Base-by-base conservation (phyloP, 2,329 filamentous ascomycete genomes). In the Exophiala alcalophila region DNA sequence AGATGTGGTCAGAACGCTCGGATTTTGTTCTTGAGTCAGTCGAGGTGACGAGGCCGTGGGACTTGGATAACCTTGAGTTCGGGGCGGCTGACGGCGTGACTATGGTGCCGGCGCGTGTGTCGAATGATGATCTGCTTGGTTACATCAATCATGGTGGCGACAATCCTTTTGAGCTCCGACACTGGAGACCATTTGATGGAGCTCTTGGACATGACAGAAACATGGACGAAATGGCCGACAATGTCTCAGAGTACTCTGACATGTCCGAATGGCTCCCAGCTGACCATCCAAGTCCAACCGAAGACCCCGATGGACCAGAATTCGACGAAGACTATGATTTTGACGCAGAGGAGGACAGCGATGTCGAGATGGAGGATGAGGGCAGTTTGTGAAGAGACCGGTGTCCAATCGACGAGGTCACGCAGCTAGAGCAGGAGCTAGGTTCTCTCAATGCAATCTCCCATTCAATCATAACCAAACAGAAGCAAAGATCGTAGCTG, bases 91-190 rank as follows among this genome's bases (percentile, higher is more conserved):
- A 35, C 11, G 39, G 36, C 10, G 18, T 15, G 8, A n/a, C n/a
- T 6, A 26, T 18, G 3, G 38, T 47, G 7, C 44, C 44, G 21
- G 14, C 39, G 1, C 39, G 44, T 11, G 32, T 47, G 5, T 20
- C 39, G 8, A 32, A 30, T 21, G 23, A 19, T 14, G 44, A 26
- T 9, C 5, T 38, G 3, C 39, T 47, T 15, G 12, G 34, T 5
- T 47, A 33, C 20, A 37, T 47, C 24, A 47, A 47, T n/a, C 8
- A 35, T 24, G 39, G 44, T n/a, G 44, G 39, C n/a, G 14, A 8
- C 10, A 39, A 47, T 30, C 44, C 44, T 9, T 39, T 47, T 9
- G 14, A 14, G 9, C 1, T 2, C 28, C 39, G 38, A 16, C 20
- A 27, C 4, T 47, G 39, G 44, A 39, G 24, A 28, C 25, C 7